These are phyloP conservation scores for Apium graveolens DNA, from an alignment of 129 eudicot genomes.

Conservation along the genomic window DNA sequence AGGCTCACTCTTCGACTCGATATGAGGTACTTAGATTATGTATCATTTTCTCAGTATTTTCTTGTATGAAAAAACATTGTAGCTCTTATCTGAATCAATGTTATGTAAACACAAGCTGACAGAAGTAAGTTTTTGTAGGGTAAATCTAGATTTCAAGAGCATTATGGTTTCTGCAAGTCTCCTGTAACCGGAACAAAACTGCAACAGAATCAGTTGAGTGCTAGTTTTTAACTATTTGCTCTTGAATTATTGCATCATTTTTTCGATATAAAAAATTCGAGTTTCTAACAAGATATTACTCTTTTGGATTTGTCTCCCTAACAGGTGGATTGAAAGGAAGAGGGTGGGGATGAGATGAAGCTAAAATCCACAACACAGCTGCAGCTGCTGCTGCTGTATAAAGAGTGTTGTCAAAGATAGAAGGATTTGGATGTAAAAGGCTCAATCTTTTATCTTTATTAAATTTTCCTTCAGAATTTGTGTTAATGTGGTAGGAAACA, in stretches of 20 bases:
- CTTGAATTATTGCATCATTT: not conserved
- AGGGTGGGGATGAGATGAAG: constrained; percentile 24
- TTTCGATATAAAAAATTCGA: not conserved
- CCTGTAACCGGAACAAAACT: constrained; percentile 31
- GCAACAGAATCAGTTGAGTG: constrained; percentile 69
- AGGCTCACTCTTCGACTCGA: constrained; percentile 62
- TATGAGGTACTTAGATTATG: constrained; percentile 33
- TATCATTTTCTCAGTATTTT: not conserved
- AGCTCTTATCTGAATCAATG: too few species aligned
- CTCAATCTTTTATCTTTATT: constrained; percentile 20
- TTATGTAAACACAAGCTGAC: constrained; percentile 6
- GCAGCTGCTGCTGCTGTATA: constrained; percentile 1
- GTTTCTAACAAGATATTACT: not conserved
- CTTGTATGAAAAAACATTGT: not conserved
- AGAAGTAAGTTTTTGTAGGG: constrained; percentile 27
- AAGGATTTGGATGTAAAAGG: constrained; percentile 30
- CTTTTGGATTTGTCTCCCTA: not conserved
- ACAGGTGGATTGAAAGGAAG: constrained; percentile 58
- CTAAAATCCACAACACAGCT: constrained; percentile 13
- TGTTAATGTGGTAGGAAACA: constrained; percentile 26
- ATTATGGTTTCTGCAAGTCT: constrained; percentile 39
- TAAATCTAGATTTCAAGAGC: constrained; percentile 39
- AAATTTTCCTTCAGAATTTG: constrained; percentile 9
- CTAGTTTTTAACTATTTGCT: not conserved
- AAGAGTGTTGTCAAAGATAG: constrained; percentile 28